Evolutionary conservation across 306 rosid species (phyloP), one percentile per base, ranked within the genome.

Genomic region (Argentina anserina): DNA sequence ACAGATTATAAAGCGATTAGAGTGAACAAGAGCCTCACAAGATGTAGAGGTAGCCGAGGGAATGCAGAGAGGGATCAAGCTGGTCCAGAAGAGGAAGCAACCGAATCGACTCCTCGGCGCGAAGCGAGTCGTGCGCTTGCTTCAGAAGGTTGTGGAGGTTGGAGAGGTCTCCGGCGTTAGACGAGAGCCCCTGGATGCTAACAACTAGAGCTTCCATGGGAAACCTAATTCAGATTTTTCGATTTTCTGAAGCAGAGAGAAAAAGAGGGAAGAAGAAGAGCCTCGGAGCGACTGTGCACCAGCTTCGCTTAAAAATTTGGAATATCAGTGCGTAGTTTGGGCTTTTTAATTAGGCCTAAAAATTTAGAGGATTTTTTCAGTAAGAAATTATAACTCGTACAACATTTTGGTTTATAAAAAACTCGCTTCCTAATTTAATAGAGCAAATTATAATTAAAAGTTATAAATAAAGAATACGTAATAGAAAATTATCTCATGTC

Each of bases 31-130:
- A 69, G 40, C 76, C 77, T 56, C 80, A 93, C 97, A 90, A 75
- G 68, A 93, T 63, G 81, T 81, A 93, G 50, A 93, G 91, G 75
- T 75, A 90, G 50, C 96, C 97, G 20, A 93, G 90, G 70, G 97
- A 87, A 42, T 94, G 97, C 1, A 50, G 14, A 45, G 86, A 76
- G 7, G 97, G 91, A 67, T 89, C 95, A 15, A 94, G 96, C 76
- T 84, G 89, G 65, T 72, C 46, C 28, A 94, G 77, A 74, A 90
- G 73, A 37, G 90, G 70, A 63, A 80, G 56, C 47, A 91, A 69
- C 15, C 85, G 89, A 81, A 84, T 58, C 75, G 87, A 80, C 65
- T 91, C 87, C 65, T 91, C 87, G 56, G 87, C 6, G 70, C 73
- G 85, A 69, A 91, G 91, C 79, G 78, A 70, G 28, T 87, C 93